Evolutionary conservation across 805 yeast species (phyloP).

Genomic region (Ogataea pilisensis): DNA sequence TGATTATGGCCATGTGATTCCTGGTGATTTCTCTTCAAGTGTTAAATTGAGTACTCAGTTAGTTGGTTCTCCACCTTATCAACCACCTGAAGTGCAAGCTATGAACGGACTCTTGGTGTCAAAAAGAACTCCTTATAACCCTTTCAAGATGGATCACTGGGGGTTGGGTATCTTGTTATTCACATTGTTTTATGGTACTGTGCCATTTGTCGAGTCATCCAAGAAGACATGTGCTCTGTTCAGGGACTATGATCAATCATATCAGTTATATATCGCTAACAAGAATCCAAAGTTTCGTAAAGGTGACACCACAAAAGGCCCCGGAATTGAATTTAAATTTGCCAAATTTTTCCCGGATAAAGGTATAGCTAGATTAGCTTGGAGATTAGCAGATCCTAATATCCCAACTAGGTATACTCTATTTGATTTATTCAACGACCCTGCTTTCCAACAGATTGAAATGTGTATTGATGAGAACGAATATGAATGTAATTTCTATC

Average conservation of each 20-base stretch:
- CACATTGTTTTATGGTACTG: conserved; percentile 52
- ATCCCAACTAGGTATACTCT: conserved; percentile 54
- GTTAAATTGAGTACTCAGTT: conserved; percentile 41
- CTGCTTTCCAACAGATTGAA: conserved; percentile 61
- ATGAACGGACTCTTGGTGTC: conserved; percentile 36
- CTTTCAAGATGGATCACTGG: conserved; percentile 74
- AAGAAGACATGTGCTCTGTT: conserved; percentile 41
- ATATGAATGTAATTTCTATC: conserved; percentile 25
- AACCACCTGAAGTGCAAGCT: conserved; percentile 74
- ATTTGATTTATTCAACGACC: conserved; percentile 55
- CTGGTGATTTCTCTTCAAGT: conserved; percentile 47
- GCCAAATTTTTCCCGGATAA: conserved; percentile 59
- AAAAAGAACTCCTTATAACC: conserved; percentile 43
- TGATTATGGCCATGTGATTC: conserved; percentile 58
- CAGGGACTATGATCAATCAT: conserved; percentile 48
- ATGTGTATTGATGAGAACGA: conserved; percentile 55
- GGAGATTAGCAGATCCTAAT: conserved; percentile 72
- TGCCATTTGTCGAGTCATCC: conserved; percentile 58
- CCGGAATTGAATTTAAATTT: conserved; percentile 69
- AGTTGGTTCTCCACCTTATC: conserved; percentile 83
- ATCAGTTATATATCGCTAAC: conserved; percentile 34
- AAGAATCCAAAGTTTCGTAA: conserved; percentile 41
- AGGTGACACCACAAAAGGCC: conserved; percentile 47
- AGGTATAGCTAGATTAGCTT: conserved; percentile 69
- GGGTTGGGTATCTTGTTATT: conserved; percentile 69